Percentiles rank a stretch among this genome's conserved stretches.
These are phyloP conservation scores for Macrolepiota dolichaula DNA, from an alignment of 768 basidiomycete genomes.

Conservation along the genomic window DNA sequence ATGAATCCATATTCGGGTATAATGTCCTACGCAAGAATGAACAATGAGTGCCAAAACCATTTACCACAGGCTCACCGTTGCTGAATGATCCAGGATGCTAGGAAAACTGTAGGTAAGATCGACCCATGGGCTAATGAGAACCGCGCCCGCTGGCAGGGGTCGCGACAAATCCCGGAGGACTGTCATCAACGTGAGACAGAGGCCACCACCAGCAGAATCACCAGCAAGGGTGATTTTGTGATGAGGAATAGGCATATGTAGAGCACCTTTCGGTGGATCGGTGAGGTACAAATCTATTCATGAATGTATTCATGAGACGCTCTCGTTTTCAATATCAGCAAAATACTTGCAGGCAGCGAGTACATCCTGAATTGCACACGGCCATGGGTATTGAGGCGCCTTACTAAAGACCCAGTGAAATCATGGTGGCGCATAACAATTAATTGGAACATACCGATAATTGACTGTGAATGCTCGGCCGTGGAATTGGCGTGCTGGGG, in stretches of 20 bases:
- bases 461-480: slow-evolving; percentile 67
- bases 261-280: slow-evolving; percentile 57
- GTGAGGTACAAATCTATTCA: slow-evolving; percentile 68
- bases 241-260: slow-evolving; percentile 61
- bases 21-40: slow-evolving; percentile 51
- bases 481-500: slow-evolving; percentile 61
- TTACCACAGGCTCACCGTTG: slow-evolving; percentile 40
- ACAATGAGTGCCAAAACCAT: background rate
- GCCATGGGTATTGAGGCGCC: slow-evolving; percentile 85
- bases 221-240: slow-evolving; percentile 75
- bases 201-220: slow-evolving; percentile 74
- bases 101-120: slow-evolving; percentile 87
- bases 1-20: slow-evolving; percentile 62
- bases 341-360: slow-evolving; percentile 60
- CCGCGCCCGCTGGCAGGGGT: slow-evolving; percentile 70
- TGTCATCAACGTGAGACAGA: slow-evolving; percentile 58
- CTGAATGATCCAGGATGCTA: slow-evolving; percentile 63
- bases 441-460: slow-evolving; percentile 30
- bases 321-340: background rate
- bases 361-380: slow-evolving; percentile 72
- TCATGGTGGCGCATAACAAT: background rate
- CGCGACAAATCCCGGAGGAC: slow-evolving; percentile 67
- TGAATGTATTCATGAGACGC: background rate
- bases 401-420: slow-evolving; percentile 39
- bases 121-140: slow-evolving; percentile 80